These are phyloP conservation scores for Sarcodon aspratus DNA, from an alignment of 768 basidiomycete species.

Conservation along the genomic window DNA sequence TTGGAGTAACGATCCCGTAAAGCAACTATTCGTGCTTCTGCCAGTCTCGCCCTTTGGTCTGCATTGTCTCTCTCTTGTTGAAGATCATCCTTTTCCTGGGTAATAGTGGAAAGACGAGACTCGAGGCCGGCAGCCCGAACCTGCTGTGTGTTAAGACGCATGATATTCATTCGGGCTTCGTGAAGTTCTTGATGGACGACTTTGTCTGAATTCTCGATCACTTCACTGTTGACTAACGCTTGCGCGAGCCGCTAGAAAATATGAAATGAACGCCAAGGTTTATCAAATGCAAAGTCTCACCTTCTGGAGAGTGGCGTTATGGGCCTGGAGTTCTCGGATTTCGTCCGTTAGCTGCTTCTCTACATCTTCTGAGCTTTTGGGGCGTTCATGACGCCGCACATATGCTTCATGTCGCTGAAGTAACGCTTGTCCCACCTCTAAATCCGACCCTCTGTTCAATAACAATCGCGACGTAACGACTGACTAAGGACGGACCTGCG, in stretches of 20 bases:
- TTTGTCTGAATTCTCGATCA: conserved; percentile 71
- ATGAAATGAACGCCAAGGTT: neutral
- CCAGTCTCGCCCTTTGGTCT: conserved; percentile 48
- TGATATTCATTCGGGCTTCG: conserved; percentile 55
- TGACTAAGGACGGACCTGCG: conserved; percentile 52
- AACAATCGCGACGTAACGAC: neutral
- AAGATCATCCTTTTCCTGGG: conserved; percentile 74
- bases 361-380: conserved; percentile 10
- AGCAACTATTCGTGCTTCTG: conserved; percentile 54
- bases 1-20: conserved; percentile 62
- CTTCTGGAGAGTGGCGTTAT: conserved; percentile 19
- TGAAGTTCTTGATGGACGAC: conserved; percentile 63
- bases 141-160: conserved; percentile 56
- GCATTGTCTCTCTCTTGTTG: conserved; percentile 74
- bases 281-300: conserved; percentile 17
- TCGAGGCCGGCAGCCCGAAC: conserved; percentile 67
- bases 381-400: conserved; percentile 55
- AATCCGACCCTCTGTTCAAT: neutral
- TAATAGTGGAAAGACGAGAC: conserved; percentile 44
- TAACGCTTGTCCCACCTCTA: conserved; percentile 87
- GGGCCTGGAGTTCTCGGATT: conserved; percentile 12
- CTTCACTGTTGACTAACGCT: conserved; percentile 71
- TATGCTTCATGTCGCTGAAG: conserved; percentile 82
- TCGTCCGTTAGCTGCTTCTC: conserved; percentile 16
- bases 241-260: conserved; percentile 57